These are phyloP conservation scores for Sutorius eximius DNA, from an alignment of 1,284 basidiomycete species.

Conservation along the genomic window DNA sequence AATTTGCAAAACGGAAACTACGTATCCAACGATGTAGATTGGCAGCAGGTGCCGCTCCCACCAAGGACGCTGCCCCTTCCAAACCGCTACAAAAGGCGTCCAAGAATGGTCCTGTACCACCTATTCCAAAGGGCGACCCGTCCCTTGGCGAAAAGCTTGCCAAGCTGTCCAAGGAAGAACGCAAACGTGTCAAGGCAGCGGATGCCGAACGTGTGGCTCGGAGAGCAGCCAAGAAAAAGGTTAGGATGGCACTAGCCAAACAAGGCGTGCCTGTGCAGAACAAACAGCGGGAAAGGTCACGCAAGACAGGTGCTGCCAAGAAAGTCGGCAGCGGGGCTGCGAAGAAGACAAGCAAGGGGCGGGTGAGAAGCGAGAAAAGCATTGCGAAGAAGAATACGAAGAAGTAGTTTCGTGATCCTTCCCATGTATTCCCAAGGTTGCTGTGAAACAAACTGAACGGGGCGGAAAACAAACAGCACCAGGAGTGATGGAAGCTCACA, in stretches of 20 bases:
- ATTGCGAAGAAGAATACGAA: slow-evolving; percentile 57
- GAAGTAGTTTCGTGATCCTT: slow-evolving; percentile 39
- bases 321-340: slow-evolving; percentile 25
- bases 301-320: slow-evolving; percentile 49
- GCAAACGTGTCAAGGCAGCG: slow-evolving; percentile 76
- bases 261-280: slow-evolving; percentile 41
- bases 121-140: slow-evolving; percentile 76
- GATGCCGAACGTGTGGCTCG: slow-evolving; percentile 80
- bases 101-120: slow-evolving; percentile 19
- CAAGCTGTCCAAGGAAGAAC: slow-evolving; percentile 78
- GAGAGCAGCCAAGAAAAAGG: slow-evolving; percentile 86
- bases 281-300: slow-evolving; percentile 44
- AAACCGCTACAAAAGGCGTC: slow-evolving; percentile 15
- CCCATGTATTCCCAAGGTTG: too few relatives aligned
- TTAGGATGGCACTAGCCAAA: slow-evolving; percentile 51
- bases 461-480: background rate
- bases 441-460: background rate
- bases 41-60: slow-evolving; percentile 35
- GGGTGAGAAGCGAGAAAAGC: slow-evolving; percentile 59
- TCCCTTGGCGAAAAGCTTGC: slow-evolving; percentile 74
- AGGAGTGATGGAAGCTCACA: background rate
- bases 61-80: slow-evolving; percentile 12
- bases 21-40: slow-evolving; percentile 84
- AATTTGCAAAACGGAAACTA: slow-evolving; percentile 87
- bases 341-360: slow-evolving; percentile 52